Base-by-base conservation (phyloP, 441 rosid species). In the Euphorbia celastroides region DNA sequence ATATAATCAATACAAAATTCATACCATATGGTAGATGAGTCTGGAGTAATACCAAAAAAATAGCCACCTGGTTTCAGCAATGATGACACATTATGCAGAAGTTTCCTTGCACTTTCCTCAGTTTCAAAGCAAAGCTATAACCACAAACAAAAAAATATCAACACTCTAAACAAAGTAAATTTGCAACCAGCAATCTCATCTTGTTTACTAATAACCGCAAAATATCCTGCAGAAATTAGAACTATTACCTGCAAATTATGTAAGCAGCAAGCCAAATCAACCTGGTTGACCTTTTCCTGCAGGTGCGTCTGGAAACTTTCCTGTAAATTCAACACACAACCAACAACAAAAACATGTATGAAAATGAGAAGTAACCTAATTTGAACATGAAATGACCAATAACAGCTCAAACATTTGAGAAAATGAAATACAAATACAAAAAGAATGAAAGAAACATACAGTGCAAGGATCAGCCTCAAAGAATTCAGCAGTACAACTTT, bases 21-120 rank as follows among this genome's bases (percentile, higher is more conserved):
- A 79, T 90, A 93, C 98, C 98, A 93, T 82, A 93, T 88, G 25
- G 96, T 90, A 81, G 98, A 93, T 66, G 97, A 88, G 84, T 93
- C 98, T 56, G 95, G 96, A 84, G 91, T 87, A 74, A 94, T 85
- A 73, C 99, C 99, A 12, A 94, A 80, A 80, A 91, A 91, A 82
- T 88, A 94, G 72, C 99, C 99, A 78, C 97, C 97, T 0, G 99
- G 94, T 75, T 92, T 89, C 72, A 91, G 83, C 81, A 94, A 75
- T 70, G 82, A 83, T 14, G 98, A 81, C 32, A 88, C 98, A 82
- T 87, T 93, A 70, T 80, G 77, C 38, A 93, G 75, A 65, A 93
- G 96, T 75, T 78, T 88, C 77, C 90, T 88, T 13, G 93, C 97
- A 74, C 82, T 91, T 79, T 91, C 97, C 84, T 94, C 93, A 13